phyloP scores from a whole-genome alignment of 2,329 filamentous ascomycete species.

The Scedosporium boydii region DNA sequence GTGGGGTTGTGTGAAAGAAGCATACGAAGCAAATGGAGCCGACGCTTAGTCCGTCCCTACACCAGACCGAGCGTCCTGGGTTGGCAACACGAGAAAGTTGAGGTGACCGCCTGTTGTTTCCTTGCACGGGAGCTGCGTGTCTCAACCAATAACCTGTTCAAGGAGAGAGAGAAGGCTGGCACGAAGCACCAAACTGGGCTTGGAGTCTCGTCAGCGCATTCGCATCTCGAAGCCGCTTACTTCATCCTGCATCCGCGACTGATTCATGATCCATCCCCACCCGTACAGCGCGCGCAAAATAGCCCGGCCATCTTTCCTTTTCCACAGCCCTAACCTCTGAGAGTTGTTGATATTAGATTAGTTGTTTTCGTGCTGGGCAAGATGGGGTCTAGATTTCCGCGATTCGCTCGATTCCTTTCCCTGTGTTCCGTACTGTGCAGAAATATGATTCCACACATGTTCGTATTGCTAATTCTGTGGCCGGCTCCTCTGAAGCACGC shows the following conservation, averaged over 20 bases:
- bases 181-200: background rate
- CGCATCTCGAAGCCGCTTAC: background rate
- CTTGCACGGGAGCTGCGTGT: no score
- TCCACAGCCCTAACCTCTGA: background rate
- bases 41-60: background rate
- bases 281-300: background rate
- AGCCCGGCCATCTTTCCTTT: background rate
- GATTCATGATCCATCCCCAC: background rate
- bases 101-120: background rate
- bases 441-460: background rate
- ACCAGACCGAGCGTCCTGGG: background rate
- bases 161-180: background rate
- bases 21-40: background rate
- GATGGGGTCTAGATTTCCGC: background rate
- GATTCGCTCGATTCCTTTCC: background rate
- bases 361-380: background rate
- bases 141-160: no score
- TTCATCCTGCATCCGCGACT: background rate
- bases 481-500: background rate
- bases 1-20: background rate
- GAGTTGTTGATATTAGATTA: background rate
- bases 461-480: background rate
- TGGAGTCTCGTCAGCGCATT: background rate
- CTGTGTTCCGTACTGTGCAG: background rate
- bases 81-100: background rate